Evolutionary conservation across 2,329 filamentous ascomycete genomes (phyloP), one percentile per base, ranked within the genome.

Genomic region (Claviceps spartinae): DNA sequence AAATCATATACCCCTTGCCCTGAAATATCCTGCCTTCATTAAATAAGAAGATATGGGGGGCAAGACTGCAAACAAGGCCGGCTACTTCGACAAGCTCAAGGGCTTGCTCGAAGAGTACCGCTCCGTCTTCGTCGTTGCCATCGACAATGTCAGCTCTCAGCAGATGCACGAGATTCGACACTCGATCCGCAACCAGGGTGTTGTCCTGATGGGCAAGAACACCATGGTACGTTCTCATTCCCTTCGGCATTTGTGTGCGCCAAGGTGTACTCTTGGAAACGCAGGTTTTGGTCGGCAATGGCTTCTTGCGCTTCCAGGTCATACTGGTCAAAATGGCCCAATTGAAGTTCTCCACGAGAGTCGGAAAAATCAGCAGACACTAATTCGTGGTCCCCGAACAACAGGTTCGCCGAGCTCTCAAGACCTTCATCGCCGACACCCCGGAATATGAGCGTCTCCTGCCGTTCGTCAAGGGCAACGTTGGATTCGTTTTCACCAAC

Each of bases 81-180:
- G 72, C 67, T 95, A 98, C 84, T 98, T 98, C 81, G 91, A 96
- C 75, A 97, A 97, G 89, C 89, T 98, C 73, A 95, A 96, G 85
- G 74, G 73, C 75, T 83, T 97, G 73, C 85, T 98, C 73, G 88
- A 97, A 79, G 85, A 89, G 73, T 97, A 94, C 86, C 83, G 82
- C 73, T 91, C 86, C 69, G 86, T 97, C 79, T 97, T 98, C 88
- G 90, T 98, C 74, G 90, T 95, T 73, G 70, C 83, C 70, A 85
- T 91, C 70, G 88, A 97, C 88, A 98, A 97, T 98, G 93, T 98
- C 83, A 88, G 85, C 74, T 98, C 93, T 65, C 93, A 98, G 84
- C 94, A 98, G 85, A 98, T 98, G 94, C 93, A 98, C 88, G 93
- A 98, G 83, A 97, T 98, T 74, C 87, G 93, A 73, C 77, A 85